phyloP scores from a whole-genome alignment of 495 filamentous ascomycete genomes.

The Tetracladium marchalianum region DNA sequence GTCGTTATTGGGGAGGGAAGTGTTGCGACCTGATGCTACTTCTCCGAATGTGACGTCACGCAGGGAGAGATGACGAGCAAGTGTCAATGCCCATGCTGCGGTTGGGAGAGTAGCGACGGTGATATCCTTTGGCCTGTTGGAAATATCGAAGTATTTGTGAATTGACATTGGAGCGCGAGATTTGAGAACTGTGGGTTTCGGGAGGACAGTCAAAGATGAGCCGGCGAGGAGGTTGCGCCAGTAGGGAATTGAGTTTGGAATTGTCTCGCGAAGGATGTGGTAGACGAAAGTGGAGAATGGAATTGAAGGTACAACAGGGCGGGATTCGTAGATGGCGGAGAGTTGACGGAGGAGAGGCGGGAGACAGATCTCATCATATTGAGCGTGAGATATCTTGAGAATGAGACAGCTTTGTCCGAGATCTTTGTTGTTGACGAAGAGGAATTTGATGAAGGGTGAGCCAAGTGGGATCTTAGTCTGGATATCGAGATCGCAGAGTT shows the following conservation, averaged over 20 bases:
- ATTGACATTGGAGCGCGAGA: constrained; percentile 17
- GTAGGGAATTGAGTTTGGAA: constrained; percentile 39
- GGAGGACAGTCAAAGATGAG: constrained; percentile 32
- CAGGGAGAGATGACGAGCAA: constrained; percentile 38
- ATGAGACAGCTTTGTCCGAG: constrained; percentile 32
- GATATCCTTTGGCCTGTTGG: constrained; percentile 32
- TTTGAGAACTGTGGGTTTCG: constrained; percentile 25
- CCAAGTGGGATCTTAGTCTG: constrained; percentile 47
- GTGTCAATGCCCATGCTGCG: constrained; percentile 51
- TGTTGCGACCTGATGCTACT: constrained; percentile 49
- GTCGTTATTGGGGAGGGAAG: constrained; percentile 31
- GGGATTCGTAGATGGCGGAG: constrained; percentile 41
- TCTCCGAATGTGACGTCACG: constrained; percentile 51
- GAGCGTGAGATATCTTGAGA: constrained; percentile 61
- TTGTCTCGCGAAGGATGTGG: constrained; percentile 33
- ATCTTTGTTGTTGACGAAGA: constrained; percentile 40
- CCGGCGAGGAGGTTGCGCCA: constrained; percentile 46
- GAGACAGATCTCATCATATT: constrained; percentile 65
- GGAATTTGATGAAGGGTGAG: constrained; percentile 52
- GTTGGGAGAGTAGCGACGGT: constrained; percentile 49
- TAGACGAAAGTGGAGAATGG: constrained; percentile 53
- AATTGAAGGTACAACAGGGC: constrained; percentile 29
- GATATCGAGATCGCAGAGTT: constrained; percentile 36
- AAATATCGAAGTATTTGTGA: constrained; percentile 33
- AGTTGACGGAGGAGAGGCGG: constrained; percentile 49